Percentiles rank a stretch among this genome's conserved stretches.
Conservation (phyloP, 2,329 filamentous ascomycete genomes). For the Pseudocercospora ulei region DNA sequence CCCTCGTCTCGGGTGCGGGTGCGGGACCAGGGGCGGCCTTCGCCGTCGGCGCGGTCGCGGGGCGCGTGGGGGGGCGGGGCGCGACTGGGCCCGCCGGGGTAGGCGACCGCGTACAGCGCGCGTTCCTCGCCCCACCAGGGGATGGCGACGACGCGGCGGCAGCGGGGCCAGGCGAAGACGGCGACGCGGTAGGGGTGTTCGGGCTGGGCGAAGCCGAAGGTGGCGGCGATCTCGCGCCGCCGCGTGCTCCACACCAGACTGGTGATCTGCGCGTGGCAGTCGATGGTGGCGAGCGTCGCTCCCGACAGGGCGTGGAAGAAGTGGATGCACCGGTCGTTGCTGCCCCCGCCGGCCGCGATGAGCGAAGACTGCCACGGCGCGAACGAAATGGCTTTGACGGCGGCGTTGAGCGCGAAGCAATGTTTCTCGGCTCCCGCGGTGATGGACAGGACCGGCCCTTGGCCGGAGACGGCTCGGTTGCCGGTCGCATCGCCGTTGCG, state of each 20-base stretch:
- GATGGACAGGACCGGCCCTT: constrained; percentile 29
- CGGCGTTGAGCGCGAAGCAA: constrained; percentile 68
- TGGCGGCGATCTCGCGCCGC: constrained; percentile 77
- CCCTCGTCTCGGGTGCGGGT: constrained; percentile 58
- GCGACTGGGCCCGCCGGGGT: constrained; percentile 54
- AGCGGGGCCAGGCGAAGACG: constrained; percentile 90
- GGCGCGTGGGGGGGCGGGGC: constrained; percentile 7
- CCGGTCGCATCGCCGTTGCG: constrained; percentile 8
- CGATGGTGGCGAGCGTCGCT: constrained; percentile 75
- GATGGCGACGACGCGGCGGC: constrained; percentile 72
- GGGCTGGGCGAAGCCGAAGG: constrained; percentile 85
- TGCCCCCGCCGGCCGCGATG: constrained; percentile 82
- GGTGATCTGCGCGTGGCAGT: constrained; percentile 87
- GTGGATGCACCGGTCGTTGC: constrained; percentile 89
- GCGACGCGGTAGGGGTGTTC: constrained; percentile 83
- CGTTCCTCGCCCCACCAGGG: constrained; percentile 72
- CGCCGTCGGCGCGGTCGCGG: constrained; percentile 16
- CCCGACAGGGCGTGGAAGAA: constrained; percentile 86
- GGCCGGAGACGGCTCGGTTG: constrained; percentile 18
- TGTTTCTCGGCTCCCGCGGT: constrained; percentile 49
- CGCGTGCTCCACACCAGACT: constrained; percentile 68
- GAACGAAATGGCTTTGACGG: constrained; percentile 93
- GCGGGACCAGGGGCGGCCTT: constrained; percentile 45
- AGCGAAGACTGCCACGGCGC: constrained; percentile 86
- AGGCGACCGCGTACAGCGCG: constrained; percentile 79